Evolutionary conservation across 2,329 filamentous ascomycete species (phyloP).

Genomic region (Pseudocercospora macadamiae): DNA sequence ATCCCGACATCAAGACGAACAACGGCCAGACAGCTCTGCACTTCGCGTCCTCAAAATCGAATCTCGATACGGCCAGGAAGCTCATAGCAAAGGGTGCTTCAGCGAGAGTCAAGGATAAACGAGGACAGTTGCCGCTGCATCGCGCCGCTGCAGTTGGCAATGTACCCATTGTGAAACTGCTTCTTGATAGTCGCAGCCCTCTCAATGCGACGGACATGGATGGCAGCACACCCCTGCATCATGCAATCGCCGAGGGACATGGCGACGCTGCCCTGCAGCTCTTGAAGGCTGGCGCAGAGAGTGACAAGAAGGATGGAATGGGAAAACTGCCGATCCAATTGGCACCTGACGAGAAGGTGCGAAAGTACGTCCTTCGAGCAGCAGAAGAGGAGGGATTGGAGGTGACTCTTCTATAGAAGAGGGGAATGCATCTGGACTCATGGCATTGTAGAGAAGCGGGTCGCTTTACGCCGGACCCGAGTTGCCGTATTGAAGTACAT

Average conservation of each 20-base stretch:
- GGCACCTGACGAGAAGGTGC: constrained; percentile 81
- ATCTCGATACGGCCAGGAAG: constrained; percentile 76
- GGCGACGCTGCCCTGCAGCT: constrained; percentile 82
- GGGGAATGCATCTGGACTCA: background rate
- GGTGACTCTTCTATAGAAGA: constrained; percentile 17
- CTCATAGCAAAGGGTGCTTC: constrained; percentile 78
- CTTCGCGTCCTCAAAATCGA: constrained; percentile 87
- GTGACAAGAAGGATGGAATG: constrained; percentile 72
- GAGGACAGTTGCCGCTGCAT: constrained; percentile 89
- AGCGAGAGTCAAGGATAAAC: constrained; percentile 77
- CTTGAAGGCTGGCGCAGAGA: constrained; percentile 82
- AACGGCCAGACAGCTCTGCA: constrained; percentile 81
- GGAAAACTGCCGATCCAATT: constrained; percentile 76
- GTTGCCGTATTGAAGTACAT: background rate
- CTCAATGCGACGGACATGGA: constrained; percentile 80
- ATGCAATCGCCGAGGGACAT: constrained; percentile 74
- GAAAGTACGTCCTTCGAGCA: constrained; percentile 73
- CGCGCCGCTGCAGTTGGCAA: constrained; percentile 88
- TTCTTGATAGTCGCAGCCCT: constrained; percentile 77
- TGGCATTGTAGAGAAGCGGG: background rate
- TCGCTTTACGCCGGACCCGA: too few species aligned
- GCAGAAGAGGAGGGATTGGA: constrained; percentile 86
- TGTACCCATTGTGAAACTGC: constrained; percentile 78
- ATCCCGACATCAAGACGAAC: constrained; percentile 74
- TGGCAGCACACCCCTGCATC: constrained; percentile 87